A percentile compares a stretch with the other conserved stretches of the same genome.
Conservation (phyloP, 2,329 filamentous ascomycete genomes). For the Colletotrichum tanaceti region DNA sequence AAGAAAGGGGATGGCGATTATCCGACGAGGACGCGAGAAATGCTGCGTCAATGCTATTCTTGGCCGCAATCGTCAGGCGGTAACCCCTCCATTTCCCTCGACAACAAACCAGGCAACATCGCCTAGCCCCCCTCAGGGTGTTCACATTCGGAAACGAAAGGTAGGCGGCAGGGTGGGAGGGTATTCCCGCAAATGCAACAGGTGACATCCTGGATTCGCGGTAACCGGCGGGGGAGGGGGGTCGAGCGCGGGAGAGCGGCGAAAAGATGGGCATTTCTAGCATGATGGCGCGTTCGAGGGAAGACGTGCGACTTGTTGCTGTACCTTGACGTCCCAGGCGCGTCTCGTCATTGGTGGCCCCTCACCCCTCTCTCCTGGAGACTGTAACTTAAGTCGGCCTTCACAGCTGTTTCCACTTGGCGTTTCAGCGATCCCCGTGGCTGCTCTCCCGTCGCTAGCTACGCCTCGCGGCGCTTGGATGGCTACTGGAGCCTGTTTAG, state of each 20-base stretch:
- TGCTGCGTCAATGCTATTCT: slow-evolving; percentile 31
- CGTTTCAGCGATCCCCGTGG: slow-evolving; percentile 37
- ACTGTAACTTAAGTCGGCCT: background rate
- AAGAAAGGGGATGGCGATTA: slow-evolving; percentile 17
- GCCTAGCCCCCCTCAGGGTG: background rate
- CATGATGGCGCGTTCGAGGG: slow-evolving; percentile 1
- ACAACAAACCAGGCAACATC: slow-evolving; percentile 3
- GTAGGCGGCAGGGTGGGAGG: slow-evolving; percentile 1
- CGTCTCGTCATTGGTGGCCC: slow-evolving; percentile 10
- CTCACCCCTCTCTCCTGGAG: background rate
- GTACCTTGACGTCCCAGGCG: background rate
- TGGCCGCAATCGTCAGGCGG: slow-evolving; percentile 14
- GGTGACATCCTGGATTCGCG: background rate
- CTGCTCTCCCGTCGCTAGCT: slow-evolving; percentile 29
- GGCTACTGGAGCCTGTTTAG: background rate
- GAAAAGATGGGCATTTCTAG: background rate
- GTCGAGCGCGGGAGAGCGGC: slow-evolving; percentile 33
- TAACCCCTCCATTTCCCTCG: slow-evolving; percentile 7
- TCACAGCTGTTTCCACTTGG: slow-evolving; percentile 37
- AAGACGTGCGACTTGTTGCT: background rate
- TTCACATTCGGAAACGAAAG: slow-evolving; percentile 24
- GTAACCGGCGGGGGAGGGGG: slow-evolving; percentile 1
- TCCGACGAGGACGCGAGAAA: slow-evolving; percentile 24
- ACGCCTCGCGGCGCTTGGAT: slow-evolving; percentile 20
- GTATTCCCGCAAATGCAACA: slow-evolving; percentile 2